Base-by-base conservation (phyloP, 2,329 filamentous ascomycete species). In the Curvularia sp. region DNA sequence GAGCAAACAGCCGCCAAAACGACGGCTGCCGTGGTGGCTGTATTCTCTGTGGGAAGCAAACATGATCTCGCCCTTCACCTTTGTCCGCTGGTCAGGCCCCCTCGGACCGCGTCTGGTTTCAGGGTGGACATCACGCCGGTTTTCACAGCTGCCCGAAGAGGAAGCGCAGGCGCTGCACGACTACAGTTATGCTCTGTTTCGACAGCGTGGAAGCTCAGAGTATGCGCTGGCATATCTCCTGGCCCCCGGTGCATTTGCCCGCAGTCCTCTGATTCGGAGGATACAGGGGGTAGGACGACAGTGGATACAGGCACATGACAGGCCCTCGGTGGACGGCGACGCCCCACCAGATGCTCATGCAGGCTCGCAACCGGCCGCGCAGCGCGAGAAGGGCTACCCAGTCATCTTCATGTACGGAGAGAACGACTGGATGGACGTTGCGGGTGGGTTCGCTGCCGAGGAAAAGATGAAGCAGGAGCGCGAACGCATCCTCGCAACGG, bases 361-460 rank as follows among this genome's bases (percentile, higher is more conserved):
- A 19, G 46, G 18, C 38, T 48, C 52, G 25, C 10, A 48, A 19
- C 47, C 46, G 12, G 45, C 41, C 13, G 68, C 13, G 55, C 71
- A 69, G 21, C 76, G 81, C 9, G 86, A 87, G 67, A 90, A 84
- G 0, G 93, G 93, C 1, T 82, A 93, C 49, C 94, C 95, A 0
- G 82, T 98, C 30, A 85, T 98, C 8, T 86, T 99, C 74, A 93
- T 98, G 90, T 99, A 99, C 74, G 95, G 95, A 63, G 93, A 98
- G 70, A 89, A 95, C 72, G 95, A 99, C 81, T 99, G 95, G 95
- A 99, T 99, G 95, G 95, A 99, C 66, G 88, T 95, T 8, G 87
- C 87, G 0, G 95, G 93, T 27, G 95, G 95, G 0, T 86, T 88
- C 46, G 92, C 90, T 0, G 88, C 93, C 0, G 86, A 90, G 71